Evolutionary conservation across 768 basidiomycete species (phyloP).

Genomic region (Strobilomyces echinocephalus): DNA sequence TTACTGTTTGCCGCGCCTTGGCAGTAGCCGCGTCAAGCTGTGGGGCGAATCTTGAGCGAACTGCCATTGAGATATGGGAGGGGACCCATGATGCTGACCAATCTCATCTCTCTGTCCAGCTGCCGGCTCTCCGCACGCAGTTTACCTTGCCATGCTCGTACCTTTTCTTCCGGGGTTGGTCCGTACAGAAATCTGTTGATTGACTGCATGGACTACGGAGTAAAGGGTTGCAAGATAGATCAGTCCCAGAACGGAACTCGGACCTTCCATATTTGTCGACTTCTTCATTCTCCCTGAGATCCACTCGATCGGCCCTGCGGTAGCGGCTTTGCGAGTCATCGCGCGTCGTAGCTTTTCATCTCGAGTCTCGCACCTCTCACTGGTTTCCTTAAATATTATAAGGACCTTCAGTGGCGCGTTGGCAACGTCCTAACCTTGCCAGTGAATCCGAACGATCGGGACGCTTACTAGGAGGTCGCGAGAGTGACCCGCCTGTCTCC

Average conservation of each 20-base stretch:
- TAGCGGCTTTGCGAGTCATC: too few species aligned
- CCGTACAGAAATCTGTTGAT: conserved; percentile 95
- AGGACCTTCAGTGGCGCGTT: too few species aligned
- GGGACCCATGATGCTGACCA: conserved; percentile 52
- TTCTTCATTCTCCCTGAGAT: background rate
- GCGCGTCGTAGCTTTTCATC: too few species aligned
- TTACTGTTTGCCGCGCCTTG: conserved; percentile 76
- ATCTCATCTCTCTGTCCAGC: conserved; percentile 91
- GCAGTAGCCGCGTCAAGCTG: conserved; percentile 79
- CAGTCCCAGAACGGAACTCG: conserved; percentile 10
- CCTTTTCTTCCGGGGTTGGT: conserved; percentile 91
- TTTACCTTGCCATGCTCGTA: conserved; percentile 87
- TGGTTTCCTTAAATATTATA: too few species aligned
- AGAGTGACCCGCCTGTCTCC: too few species aligned
- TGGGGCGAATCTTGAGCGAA: conserved; percentile 11
- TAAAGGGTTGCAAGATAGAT: background rate
- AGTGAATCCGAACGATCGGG: too few species aligned
- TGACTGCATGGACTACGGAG: conserved; percentile 55
- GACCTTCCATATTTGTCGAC: conserved; percentile 9
- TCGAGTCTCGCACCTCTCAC: too few species aligned
- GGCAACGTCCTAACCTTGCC: too few species aligned
- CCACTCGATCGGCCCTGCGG: too few species aligned
- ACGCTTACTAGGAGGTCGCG: too few species aligned
- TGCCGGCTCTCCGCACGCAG: conserved; percentile 76
- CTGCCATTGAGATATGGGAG: conserved; percentile 5